Conservation (phyloP, 176 grass and related monocot genomes). For the Phoenix dactylifera region DNA sequence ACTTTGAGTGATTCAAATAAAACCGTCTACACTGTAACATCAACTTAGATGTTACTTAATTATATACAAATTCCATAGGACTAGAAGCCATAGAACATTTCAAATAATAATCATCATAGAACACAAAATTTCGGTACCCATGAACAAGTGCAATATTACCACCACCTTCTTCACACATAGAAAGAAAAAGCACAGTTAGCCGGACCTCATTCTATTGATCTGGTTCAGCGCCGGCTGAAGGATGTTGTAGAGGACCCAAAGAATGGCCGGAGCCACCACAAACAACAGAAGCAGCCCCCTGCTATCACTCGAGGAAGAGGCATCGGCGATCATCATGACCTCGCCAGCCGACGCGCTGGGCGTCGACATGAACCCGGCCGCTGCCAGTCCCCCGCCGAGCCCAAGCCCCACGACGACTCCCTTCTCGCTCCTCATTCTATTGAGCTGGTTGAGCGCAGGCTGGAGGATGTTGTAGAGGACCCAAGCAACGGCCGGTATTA, state of each 20-base stretch:
- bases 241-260: slow-evolving; percentile 2
- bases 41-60: too few species aligned
- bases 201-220: background rate
- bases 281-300: slow-evolving; percentile 3
- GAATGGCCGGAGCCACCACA: background rate
- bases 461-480: slow-evolving; percentile 7
- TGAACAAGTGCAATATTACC: too few species aligned
- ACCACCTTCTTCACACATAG: too few species aligned
- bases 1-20: too few species aligned
- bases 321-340: background rate
- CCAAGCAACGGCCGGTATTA: background rate
- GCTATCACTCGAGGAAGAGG: background rate
- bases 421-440: slow-evolving; percentile 4
- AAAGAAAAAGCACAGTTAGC: background rate
- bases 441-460: slow-evolving; percentile 7
- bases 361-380: background rate
- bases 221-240: slow-evolving; percentile 7
- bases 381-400: background rate
- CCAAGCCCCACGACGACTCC: background rate
- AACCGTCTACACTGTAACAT: too few species aligned
- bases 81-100: too few species aligned
- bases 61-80: too few species aligned
- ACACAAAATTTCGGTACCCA: too few species aligned
- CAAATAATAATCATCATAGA: too few species aligned
- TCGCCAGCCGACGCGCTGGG: background rate